phyloP scores from a whole-genome alignment of 2,329 filamentous ascomycete species.

The Aciculosporium take region DNA sequence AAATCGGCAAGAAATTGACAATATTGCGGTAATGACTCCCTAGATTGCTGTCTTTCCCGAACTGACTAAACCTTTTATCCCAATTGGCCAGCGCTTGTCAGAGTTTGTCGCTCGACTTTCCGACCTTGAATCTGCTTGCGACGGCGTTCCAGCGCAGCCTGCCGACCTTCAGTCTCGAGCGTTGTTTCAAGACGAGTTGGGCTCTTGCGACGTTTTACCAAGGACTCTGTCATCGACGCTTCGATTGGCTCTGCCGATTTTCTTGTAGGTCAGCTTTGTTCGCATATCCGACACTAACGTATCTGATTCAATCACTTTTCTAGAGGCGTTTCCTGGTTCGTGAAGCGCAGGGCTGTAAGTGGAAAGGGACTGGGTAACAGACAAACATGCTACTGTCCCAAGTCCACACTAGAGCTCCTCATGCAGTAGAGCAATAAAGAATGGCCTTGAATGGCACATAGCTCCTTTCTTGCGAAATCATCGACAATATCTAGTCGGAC shows the following conservation, averaged over 20 bases:
- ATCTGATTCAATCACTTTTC: not conserved
- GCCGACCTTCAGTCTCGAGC: slow-evolving; percentile 15
- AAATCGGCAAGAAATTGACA: not conserved
- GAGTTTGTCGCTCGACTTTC: slow-evolving; percentile 13
- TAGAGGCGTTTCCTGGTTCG: slow-evolving; percentile 28
- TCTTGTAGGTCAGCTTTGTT: not conserved
- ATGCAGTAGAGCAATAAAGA: slow-evolving; percentile 54
- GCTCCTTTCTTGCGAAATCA: slow-evolving; percentile 60
- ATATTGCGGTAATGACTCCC: slow-evolving; percentile 23
- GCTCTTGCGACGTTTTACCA: not conserved
- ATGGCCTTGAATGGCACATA: slow-evolving; percentile 61
- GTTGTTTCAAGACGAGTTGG: not conserved
- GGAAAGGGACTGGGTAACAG: no score
- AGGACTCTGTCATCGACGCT: not conserved
- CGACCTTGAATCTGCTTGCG: slow-evolving; percentile 19
- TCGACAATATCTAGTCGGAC: slow-evolving; percentile 51
- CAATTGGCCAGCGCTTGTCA: slow-evolving; percentile 3
- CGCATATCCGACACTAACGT: not conserved
- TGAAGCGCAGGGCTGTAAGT: slow-evolving; percentile 29
- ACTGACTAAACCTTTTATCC: slow-evolving; percentile 19
- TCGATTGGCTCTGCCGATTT: not conserved
- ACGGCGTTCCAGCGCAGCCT: slow-evolving; percentile 24
- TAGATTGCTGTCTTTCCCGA: slow-evolving; percentile 29
- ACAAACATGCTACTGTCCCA: slow-evolving; percentile 16
- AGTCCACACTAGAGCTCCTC: slow-evolving; percentile 47